Evolutionary conservation across 805 yeast genomes (phyloP).

Genomic region (Ascoidea rubescens): DNA sequence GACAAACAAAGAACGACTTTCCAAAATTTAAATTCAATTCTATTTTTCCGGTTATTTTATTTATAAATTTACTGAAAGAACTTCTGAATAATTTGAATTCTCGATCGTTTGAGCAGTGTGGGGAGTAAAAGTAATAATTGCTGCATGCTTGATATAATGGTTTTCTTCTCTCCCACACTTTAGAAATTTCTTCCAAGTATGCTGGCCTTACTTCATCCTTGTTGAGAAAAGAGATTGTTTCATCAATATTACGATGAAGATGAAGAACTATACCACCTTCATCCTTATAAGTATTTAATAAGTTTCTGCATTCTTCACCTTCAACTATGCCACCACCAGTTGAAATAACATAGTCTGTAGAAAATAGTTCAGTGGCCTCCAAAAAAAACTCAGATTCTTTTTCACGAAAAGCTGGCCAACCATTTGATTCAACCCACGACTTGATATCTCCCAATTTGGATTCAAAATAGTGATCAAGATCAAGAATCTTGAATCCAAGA

Average conservation of each 20-base stretch:
- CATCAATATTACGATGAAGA: slow-evolving; percentile 74
- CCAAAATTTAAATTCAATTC: slow-evolving; percentile 17
- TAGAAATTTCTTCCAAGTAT: slow-evolving; percentile 60
- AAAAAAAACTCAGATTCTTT: slow-evolving; percentile 46
- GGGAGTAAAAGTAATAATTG: slow-evolving; percentile 62
- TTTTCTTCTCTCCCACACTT: slow-evolving; percentile 79
- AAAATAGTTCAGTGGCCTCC: slow-evolving; percentile 27
- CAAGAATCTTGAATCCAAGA: slow-evolving; percentile 55
- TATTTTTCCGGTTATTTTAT: slow-evolving; percentile 44
- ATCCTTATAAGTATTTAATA: slow-evolving; percentile 39
- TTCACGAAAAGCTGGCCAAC: slow-evolving; percentile 83
- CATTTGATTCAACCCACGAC: slow-evolving; percentile 43
- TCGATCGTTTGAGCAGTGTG: slow-evolving; percentile 42
- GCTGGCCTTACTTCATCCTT: slow-evolving; percentile 83
- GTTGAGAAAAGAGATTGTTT: slow-evolving; percentile 62
- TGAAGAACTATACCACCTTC: slow-evolving; percentile 76
- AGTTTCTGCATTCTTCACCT: slow-evolving; percentile 45
- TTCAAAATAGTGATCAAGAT: slow-evolving; percentile 66
- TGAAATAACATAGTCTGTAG: slow-evolving; percentile 54
- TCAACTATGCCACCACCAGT: slow-evolving; percentile 98
- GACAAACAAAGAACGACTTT: slow-evolving; percentile 58
- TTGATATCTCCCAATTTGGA: slow-evolving; percentile 39
- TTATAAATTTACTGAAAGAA: slow-evolving; percentile 44
- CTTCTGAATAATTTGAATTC: slow-evolving; percentile 45
- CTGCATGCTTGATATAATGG: slow-evolving; percentile 69